A percentile compares a stretch with the other conserved stretches of the same genome.
Evolutionary conservation across 192 early-diverging fungal species (phyloP).

Genomic region (Rhizophagus prolifer): DNA sequence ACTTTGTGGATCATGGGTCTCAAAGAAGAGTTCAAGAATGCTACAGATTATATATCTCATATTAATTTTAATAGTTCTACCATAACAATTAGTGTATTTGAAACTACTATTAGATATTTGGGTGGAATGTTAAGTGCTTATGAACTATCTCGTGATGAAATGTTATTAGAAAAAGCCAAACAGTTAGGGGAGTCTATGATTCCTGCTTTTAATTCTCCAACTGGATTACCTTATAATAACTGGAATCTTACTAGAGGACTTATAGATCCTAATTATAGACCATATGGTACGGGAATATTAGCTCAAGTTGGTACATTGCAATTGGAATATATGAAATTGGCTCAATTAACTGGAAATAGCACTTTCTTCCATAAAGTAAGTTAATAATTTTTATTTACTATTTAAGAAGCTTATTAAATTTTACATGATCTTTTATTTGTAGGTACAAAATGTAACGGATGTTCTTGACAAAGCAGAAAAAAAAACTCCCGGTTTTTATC

Average conservation of each 20-base stretch:
- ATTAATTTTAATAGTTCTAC: constrained; percentile 55
- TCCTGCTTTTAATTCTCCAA: constrained; percentile 70
- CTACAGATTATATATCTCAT: constrained; percentile 59
- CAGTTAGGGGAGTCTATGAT: constrained; percentile 67
- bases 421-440: not conserved
- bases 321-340: constrained; percentile 85
- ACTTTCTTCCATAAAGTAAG: constrained; percentile 62
- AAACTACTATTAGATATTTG: constrained; percentile 74
- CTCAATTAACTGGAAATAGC: constrained; percentile 72
- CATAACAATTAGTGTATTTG: constrained; percentile 71
- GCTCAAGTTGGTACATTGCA: constrained; percentile 79
- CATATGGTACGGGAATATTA: constrained; percentile 33
- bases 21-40: constrained; percentile 74
- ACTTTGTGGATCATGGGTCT: constrained; percentile 86
- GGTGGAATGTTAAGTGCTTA: constrained; percentile 85
- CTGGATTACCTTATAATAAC: constrained; percentile 71
- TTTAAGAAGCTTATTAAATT: not conserved
- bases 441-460: constrained; percentile 63
- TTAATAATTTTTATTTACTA: not conserved
- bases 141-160: constrained; percentile 70
- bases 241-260: constrained; percentile 48
- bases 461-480: constrained; percentile 43
- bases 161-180: constrained; percentile 68
- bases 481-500: constrained; percentile 56
- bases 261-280: not conserved